Evolutionary conservation across 352 stramenopile genomes (phyloP), one percentile per base, ranked within the genome.

Genomic region (Globisporangium orthogonon): DNA sequence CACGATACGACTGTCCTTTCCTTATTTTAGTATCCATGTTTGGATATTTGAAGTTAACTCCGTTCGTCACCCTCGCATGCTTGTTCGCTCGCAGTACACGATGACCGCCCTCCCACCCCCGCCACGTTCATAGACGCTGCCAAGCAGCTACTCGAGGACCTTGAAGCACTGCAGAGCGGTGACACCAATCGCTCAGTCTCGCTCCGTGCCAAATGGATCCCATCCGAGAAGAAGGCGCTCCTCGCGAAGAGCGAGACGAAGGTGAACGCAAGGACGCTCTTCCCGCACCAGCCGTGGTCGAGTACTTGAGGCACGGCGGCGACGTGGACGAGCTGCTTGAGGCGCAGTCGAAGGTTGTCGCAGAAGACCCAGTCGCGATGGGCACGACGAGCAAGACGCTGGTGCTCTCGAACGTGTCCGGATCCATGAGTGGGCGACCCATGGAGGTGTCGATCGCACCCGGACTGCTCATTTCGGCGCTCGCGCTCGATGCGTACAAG

Each of bases 191-290:
- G 37, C 18, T 61, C 56, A 23, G 61, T 83, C 52, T 80, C 70
- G 40, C 46, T 80, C 15, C 80, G 71, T 44, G 74, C 74, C 57
- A 85, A 85, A 66, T 85, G 74, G 74, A 48, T 85, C 29, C 74
- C 74, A 30, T 80, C 70, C 0, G 72, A 85, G 51, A 76, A 78
- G n/a, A 85, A 85, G 45, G 56, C 67, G 23, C 62, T 76, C 18
- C 56, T 81, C 10, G 53, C 11, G 23, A 76, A 44, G n/a, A 63
- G 72, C 33, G 57, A 78, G 47, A 50, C 61, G 52, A 85, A 77
- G 52, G 67, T 80, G 28, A 81, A 81, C 44, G 69, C 72, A 23
- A 69, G 63, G 50, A 70, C 55, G 46, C 30, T 85, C 4, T 78
- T 75, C 58, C 71, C 71, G n/a, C 70, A 85, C 58, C 67, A 85